Base-by-base conservation (phyloP, 345 rosid species). In the Nephelium lappaceum region DNA sequence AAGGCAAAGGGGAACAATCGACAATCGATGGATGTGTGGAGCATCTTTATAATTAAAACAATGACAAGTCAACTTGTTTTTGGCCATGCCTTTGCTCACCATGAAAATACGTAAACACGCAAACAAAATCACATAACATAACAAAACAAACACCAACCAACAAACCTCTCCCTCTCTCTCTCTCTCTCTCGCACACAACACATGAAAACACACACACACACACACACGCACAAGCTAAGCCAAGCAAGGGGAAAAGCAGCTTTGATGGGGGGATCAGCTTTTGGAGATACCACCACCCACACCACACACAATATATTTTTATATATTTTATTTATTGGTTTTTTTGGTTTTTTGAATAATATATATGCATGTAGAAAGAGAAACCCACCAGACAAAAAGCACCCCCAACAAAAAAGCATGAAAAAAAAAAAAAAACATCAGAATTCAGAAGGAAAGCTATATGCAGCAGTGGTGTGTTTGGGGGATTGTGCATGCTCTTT, bases 11-110 rank as follows among this genome's bases (percentile, higher is more conserved):
- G 6, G 55, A 31, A 31, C 51, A 45, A 45, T 45, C 12, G 51
- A 31, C 12, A 45, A 45, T 45, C 51, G 51, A 58, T 58, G 24
- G 64, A 60, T 7, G 9, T 19, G 27, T 36, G 38, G 31, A 64
- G 47, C 55, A 47, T 75, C 62, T 47, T 75, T 64, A 60, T 60
- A 8, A 58, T 58, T 58, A 58, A 58, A 45, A 47, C 47, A 64
- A 47, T 31, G 78, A 75, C 78, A 75, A 75, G 78, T 75, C 78
- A 75, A 64, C 70, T 11, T 10, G n/a, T 31, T 31, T 74, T 65
- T 11, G n/a, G 78, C n/a, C 45, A 75, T 65, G 69, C 45, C 18
- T 53, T 53, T n/a, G 10, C 58, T 39, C 68, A 43, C 69, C 69
- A 62, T 74, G 18, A 74, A 74, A 62, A 75, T 64, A 75, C 71